Evolutionary conservation across 768 basidiomycete genomes (phyloP), one percentile per base, ranked within the genome.

Genomic region (Boletus rubropictus): DNA sequence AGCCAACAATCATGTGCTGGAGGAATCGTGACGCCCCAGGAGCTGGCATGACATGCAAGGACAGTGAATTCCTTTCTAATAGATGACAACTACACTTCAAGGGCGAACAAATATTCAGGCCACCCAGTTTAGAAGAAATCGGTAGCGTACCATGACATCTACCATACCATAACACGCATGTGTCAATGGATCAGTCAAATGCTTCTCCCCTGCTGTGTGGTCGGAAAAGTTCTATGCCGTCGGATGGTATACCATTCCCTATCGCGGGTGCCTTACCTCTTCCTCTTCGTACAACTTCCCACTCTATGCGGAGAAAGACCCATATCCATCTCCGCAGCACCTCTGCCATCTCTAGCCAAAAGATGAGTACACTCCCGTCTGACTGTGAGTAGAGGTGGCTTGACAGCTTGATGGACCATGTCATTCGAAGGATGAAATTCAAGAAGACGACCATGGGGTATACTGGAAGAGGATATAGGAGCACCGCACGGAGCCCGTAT

Each of bases 231-330:
- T 60, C 58, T 3, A 52, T 42, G 21, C 44, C 51, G 27, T 53
- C 49, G 9, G 45, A 31, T 18, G 45, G 37, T 44, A 29, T 11
- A 32, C 43, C 47, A n/a, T 49, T 51, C 22, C 42, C 50, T 7
- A 29, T 25, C 7, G 36, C 11, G n/a, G 20, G 41, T 3, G 43
- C 21, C 46, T 20, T 47, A n/a, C 48, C 59, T 17, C 50, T 57
- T 29, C 69, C 65, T 59, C 72, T 73, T 68, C 80, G 89, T 41
- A 91, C 80, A 8, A 84, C 77, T 69, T 98, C 95, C 96, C 95
- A 99, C 69, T 99, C 96, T 34, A 98, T 81, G 31, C 96, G 81
- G 52, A 98, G 67, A 68, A 96, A 98, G 22, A 96, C 92, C 96
- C 96, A 99, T 72, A 97, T 78, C 96, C 96, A 99, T 57, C 96